phyloP scores from a whole-genome alignment of 2,329 filamentous ascomycete species.

The Aureobasidium sp. region DNA sequence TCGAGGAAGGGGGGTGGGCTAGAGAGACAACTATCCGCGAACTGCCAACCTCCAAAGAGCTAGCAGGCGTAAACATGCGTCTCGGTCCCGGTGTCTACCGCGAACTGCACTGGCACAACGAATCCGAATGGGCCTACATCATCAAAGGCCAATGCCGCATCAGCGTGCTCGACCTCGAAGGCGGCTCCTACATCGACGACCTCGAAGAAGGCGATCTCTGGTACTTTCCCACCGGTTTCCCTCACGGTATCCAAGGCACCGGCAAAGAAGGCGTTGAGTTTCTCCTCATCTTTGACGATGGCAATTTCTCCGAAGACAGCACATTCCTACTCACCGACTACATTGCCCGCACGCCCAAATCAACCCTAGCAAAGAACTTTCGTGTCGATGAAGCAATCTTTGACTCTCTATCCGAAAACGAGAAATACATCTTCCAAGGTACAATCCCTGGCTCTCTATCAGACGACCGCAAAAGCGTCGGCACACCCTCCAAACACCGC shows the following conservation, averaged over 20 bases:
- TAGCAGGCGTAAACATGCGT: slow-evolving; percentile 72
- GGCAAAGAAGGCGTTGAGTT: slow-evolving; percentile 50
- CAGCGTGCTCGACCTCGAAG: slow-evolving; percentile 65
- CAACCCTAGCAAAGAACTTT: slow-evolving; percentile 67
- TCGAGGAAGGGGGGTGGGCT: slow-evolving; percentile 67
- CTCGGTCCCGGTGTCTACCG: slow-evolving; percentile 64
- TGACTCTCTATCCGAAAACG: slow-evolving; percentile 51
- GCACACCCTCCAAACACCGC: slow-evolving; percentile 52
- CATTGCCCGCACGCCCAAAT: slow-evolving; percentile 60
- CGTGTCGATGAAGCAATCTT: slow-evolving; percentile 63
- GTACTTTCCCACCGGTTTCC: slow-evolving; percentile 72
- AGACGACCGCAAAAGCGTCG: slow-evolving; percentile 55
- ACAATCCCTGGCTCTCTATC: slow-evolving; percentile 54
- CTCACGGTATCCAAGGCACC: slow-evolving; percentile 67
- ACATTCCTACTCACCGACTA: slow-evolving; percentile 68
- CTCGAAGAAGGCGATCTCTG: slow-evolving; percentile 67
- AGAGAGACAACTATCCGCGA: slow-evolving; percentile 62
- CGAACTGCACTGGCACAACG: slow-evolving; percentile 74
- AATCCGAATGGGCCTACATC: slow-evolving; percentile 36
- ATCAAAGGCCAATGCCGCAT: slow-evolving; percentile 54
- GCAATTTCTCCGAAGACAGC: slow-evolving; percentile 52
- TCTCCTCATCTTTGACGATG: slow-evolving; percentile 53
- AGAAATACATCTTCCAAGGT: slow-evolving; percentile 74
- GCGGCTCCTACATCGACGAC: slow-evolving; percentile 69
- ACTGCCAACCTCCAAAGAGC: slow-evolving; percentile 56